Base-by-base conservation (phyloP, 208 protist genomes). In the Ichthyophonus hoferi region DNA sequence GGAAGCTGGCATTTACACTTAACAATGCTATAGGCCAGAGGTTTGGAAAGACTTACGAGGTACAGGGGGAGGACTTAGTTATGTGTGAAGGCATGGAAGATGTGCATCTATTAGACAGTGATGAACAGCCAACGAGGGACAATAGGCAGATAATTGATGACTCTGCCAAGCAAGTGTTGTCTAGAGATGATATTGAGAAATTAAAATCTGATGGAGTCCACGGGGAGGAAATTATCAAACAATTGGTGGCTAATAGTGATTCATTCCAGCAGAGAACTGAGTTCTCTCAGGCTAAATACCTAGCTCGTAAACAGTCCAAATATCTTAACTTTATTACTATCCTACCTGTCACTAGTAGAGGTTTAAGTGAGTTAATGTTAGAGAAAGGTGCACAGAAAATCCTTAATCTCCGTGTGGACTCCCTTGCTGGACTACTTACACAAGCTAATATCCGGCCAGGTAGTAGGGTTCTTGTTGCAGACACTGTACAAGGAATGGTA, bases 251-350 rank as follows among this genome's bases (percentile, higher is more conserved):
- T 2, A 81, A 81, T 31, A 87, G 79, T 86, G 41, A 1, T 1
- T 79, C 41, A 2, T 90, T 90, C 37, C 31, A 58, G 37, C 1
- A 58, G 14, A 86, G 79, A 40, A 90, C 88, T 24, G 88, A 90
- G 88, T 90, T 90, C 39, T 81, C 42, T 40, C 78, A 90, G 79
- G 79, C 78, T 12, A 90, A 90, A 87, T 90, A 90, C 78, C 17
- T 90, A 39, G 33, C 33, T 2, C 14, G 40, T 7, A 90, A 90
- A 78, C 79, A 90, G 38, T n/a, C 88, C 31, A 0, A 42, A 34
- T 82, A 85, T 31, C 0, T 89, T 24, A 35, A 35, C 41, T 3
- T n/a, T 43, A 43, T 31, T 78, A 17, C 58, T 33, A 77, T 41
- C 34, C 24, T 77, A 34, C 85, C 85, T n/a, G 24, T 67, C 50